Evolutionary conservation across 352 stramenopile genomes (phyloP).

Genomic region (Globisporangium heterothallicum): DNA sequence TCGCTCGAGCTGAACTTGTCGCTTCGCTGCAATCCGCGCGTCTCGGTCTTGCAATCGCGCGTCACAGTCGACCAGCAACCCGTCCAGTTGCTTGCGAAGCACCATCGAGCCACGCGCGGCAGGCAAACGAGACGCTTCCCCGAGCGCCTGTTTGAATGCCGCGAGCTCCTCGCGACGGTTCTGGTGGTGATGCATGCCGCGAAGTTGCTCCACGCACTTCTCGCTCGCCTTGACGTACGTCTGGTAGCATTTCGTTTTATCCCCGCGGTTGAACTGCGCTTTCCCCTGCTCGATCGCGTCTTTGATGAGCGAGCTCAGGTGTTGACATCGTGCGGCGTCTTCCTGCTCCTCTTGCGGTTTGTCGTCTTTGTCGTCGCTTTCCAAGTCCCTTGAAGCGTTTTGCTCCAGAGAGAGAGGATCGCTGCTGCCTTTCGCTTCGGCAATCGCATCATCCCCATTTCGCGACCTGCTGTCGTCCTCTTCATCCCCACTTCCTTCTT

Average conservation of each 20-base stretch:
- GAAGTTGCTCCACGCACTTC: constrained; percentile 34
- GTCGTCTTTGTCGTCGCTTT: constrained; percentile 6
- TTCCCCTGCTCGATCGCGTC: constrained; percentile 59
- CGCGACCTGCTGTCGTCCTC: constrained; percentile 6
- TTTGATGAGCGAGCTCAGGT: constrained; percentile 36
- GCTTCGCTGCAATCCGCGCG: constrained; percentile 16
- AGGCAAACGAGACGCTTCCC: constrained; percentile 41
- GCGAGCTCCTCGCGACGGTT: constrained; percentile 26
- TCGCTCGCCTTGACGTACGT: constrained; percentile 52
- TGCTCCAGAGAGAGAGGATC: too few species aligned
- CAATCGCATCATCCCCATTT: constrained; percentile 5
- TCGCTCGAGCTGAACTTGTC: constrained; percentile 12
- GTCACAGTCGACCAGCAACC: constrained; percentile 38
- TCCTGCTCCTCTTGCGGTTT: constrained; percentile 29
- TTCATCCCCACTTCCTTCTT: neutral
- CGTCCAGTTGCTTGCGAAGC: constrained; percentile 60
- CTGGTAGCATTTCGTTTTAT: constrained; percentile 70
- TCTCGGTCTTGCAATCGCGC: constrained; percentile 26
- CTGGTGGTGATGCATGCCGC: constrained; percentile 23
- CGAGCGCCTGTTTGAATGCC: constrained; percentile 29
- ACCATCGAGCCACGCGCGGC: constrained; percentile 51
- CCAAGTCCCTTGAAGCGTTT: too few species aligned
- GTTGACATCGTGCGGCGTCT: constrained; percentile 30
- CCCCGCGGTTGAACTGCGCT: constrained; percentile 64
- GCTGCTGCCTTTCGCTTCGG: constrained; percentile 6